Percentiles rank a stretch among this genome's conserved stretches.
phyloP scores from a whole-genome alignment of 2,329 filamentous ascomycete species.

The Myriosclerotinia curreyana region DNA sequence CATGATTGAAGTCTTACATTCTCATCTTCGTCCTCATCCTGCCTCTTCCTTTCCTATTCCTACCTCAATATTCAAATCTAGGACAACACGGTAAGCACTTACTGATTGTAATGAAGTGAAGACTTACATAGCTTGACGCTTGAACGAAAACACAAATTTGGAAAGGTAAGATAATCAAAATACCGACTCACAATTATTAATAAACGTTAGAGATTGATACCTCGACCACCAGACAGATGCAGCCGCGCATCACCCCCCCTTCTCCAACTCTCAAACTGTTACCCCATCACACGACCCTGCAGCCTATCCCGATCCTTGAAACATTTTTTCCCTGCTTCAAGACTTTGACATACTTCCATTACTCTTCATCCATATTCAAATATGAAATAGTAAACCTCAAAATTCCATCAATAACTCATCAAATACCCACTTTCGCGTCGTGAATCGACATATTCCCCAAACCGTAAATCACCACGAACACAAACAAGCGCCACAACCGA shows the following conservation, averaged over 20 bases:
- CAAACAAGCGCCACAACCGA: neutral
- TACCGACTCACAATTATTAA: neutral
- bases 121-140: neutral
- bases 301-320: neutral
- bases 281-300: slow-evolving; percentile 10
- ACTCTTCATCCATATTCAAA: neutral
- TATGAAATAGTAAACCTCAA: neutral
- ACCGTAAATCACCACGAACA: neutral
- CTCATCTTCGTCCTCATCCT: neutral
- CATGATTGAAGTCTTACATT: neutral
- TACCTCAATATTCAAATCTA: neutral
- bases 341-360: neutral
- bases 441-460: neutral
- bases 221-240: neutral
- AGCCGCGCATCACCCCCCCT: neutral
- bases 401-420: neutral
- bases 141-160: neutral
- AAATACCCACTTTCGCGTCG: neutral
- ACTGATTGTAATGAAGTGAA: neutral
- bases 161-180: neutral
- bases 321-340: neutral
- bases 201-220: neutral
- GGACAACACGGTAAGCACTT: neutral
- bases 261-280: too few relatives aligned
- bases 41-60: neutral